Evolutionary conservation across 768 basidiomycete species (phyloP), one percentile per base, ranked within the genome.

Genomic region (Phanerochaete carnosa): DNA sequence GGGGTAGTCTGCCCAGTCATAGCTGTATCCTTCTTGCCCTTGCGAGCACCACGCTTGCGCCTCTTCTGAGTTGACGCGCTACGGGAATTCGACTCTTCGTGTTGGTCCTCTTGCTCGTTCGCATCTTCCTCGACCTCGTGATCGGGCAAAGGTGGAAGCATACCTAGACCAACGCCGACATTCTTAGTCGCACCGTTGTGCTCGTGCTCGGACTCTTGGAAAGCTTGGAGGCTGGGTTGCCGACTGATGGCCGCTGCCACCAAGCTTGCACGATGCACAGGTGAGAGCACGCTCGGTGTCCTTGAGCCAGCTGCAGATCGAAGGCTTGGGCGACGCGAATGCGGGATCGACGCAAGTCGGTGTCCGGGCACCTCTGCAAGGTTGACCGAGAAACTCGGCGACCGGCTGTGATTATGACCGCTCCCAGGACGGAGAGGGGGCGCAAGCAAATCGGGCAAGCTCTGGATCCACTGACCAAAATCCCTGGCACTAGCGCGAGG

Each of bases 391-490:
- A 61, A 50, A 37, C 61, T 62, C 39, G 61, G 33, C 55, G 47
- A 26, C 22, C 45, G 30, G 53, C 49, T 51, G 28, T 88, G 86
- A 50, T 74, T 71, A 66, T 90, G 89, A 12, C 77, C 66, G 47
- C 28, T 45, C 25, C 46, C n/a, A 23, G 15, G 58, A 63, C 52
- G 60, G 1, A 62, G 69, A 16, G 46, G 64, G 26, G 70, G 77
- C 49, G 76, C 82, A 53, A 96, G 79, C 55, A 92, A 79, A 28
- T 81, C 75, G 26, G 92, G 91, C n/a, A 99, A 78, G 65, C 87
- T 86, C 73, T 84, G 87, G 59, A 88, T 80, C 96, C 96, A 99
- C 43, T 73, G 69, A 12, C 94, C 95, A 68, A 99, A 92, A 59
- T 92, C 93, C 43, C 79, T 80, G 19, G 96, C 96, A 26, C 84